Base-by-base conservation (phyloP, 148 eudicot genomes). In the Amaranthus cruentus region DNA sequence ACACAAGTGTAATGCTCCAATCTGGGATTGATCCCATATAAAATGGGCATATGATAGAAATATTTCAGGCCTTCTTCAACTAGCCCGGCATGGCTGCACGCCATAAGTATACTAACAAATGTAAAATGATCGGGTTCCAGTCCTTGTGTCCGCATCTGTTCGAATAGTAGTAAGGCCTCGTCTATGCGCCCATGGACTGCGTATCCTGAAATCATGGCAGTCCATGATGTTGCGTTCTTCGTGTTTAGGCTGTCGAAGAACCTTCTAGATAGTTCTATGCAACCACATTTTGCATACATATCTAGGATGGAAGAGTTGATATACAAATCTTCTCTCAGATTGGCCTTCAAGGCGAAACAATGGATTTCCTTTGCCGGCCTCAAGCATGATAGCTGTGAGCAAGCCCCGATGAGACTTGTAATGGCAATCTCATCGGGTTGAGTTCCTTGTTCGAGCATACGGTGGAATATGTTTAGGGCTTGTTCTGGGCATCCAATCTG, bases 1-100 rank as follows among this genome's bases (percentile, higher is more conserved):
- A 88, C 83, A 79, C 95, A 90, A 46, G 91, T 75, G 70, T 88
- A 90, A 84, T 90, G 91, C 81, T 84, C 95, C 67, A 88, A 56
- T 70, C 82, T 74, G 51, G 88, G 92, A 72, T 79, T 70, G 76
- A 86, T 48, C 47, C 80, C 76, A 53, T 88, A 84, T 73, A 83
- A 70, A 18, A 50, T 66, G 72, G 81, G 79, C 96, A 90, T 90
- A 73, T 76, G 72, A 52, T 77, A 67, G 44, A 90, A 79, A 61
- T 74, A 84, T 53, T 74, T 67, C 13, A 86, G 71, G 73, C 96
- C 96, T 81, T 88, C 81, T 61, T 79, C 74, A 59, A 88, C 79
- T 50, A 85, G 73, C 5, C 91, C 90, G 10, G 79, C 77, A 81
- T 90, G 96, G 79, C 71, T 79, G 62, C 88, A 88, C 54, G 90